Evolutionary conservation across 129 eudicot species (phyloP).

Genomic region (Lonicera japonica): DNA sequence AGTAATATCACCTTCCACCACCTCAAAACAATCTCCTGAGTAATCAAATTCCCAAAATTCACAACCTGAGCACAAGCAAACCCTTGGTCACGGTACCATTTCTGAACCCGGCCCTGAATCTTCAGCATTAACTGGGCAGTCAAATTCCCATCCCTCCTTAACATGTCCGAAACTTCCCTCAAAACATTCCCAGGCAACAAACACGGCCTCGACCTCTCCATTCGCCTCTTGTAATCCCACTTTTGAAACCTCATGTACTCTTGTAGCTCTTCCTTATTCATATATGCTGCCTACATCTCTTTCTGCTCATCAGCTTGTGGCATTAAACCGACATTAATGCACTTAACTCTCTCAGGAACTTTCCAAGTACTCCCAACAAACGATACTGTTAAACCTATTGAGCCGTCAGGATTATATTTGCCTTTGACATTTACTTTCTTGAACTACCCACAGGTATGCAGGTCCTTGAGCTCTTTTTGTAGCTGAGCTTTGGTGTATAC

Average conservation of each 20-base stretch:
- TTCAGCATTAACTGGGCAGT: conserved; percentile 76
- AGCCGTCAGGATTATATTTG: conserved; percentile 74
- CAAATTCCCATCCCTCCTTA: conserved; percentile 48
- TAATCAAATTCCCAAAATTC: conserved; percentile 86
- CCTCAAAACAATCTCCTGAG: conserved; percentile 83
- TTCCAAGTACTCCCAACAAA: conserved; percentile 70
- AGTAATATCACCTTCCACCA: conserved; percentile 89
- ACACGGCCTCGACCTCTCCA: conserved; percentile 71
- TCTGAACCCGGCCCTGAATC: conserved; percentile 73
- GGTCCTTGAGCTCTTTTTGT: conserved; percentile 74
- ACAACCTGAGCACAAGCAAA: conserved; percentile 80
- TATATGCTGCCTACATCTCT: conserved; percentile 55
- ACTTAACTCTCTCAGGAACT: conserved; percentile 50
- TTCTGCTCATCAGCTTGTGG: conserved; percentile 61
- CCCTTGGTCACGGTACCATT: conserved; percentile 90
- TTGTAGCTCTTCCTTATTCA: conserved; percentile 68
- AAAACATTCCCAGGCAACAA: conserved; percentile 49
- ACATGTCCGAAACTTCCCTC: conserved; percentile 45
- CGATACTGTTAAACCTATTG: conserved; percentile 41
- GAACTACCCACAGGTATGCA: conserved; percentile 82
- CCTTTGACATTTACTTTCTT: conserved; percentile 69
- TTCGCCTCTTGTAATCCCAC: conserved; percentile 62
- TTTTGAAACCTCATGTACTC: conserved; percentile 54
- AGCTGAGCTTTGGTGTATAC: conserved; percentile 73
- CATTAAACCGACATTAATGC: conserved; percentile 83